Evolutionary conservation across 768 basidiomycete species (phyloP).

Genomic region (Agaricus sinodeliciosus): DNA sequence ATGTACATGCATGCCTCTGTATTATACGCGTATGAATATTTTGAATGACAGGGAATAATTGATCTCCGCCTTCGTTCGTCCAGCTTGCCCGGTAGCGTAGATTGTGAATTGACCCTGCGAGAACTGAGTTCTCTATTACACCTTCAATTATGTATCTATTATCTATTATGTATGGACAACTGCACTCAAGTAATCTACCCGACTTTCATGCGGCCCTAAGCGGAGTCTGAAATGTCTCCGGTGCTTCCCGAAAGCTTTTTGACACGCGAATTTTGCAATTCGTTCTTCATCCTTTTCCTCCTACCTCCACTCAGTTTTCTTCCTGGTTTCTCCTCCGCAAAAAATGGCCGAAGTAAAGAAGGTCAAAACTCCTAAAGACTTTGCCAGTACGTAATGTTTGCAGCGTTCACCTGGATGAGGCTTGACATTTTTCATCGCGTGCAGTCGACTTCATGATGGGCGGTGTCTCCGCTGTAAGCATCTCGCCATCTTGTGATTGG

Average conservation of each 20-base stretch:
- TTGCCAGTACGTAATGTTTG: slow-evolving; percentile 54
- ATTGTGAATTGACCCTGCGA: neutral
- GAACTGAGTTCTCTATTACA: too few relatives aligned
- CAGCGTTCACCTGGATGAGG: slow-evolving; percentile 12
- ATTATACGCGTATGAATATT: slow-evolving; percentile 8
- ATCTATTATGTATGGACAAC: too few relatives aligned
- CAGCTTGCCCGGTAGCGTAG: neutral
- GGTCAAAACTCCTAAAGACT: slow-evolving; percentile 88
- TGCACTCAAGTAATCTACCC: too few relatives aligned
- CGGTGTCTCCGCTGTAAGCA: slow-evolving; percentile 83
- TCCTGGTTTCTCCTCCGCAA: slow-evolving; percentile 29
- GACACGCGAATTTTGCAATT: slow-evolving; percentile 33
- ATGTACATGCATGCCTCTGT: slow-evolving; percentile 10
- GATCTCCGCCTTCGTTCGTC: neutral
- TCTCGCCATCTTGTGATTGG: neutral
- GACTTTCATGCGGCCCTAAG: slow-evolving; percentile 17
- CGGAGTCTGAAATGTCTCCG: slow-evolving; percentile 41
- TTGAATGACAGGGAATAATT: slow-evolving; percentile 1
- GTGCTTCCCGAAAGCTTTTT: slow-evolving; percentile 43
- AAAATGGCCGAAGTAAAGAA: slow-evolving; percentile 83
- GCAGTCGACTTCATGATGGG: slow-evolving; percentile 94
- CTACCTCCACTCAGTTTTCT: slow-evolving; percentile 39
- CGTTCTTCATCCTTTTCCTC: slow-evolving; percentile 21
- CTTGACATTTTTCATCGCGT: slow-evolving; percentile 13
- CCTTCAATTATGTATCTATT: too few relatives aligned